Evolutionary conservation across 2,329 filamentous ascomycete species (phyloP).

Genomic region (Ophiostoma sp.): DNA sequence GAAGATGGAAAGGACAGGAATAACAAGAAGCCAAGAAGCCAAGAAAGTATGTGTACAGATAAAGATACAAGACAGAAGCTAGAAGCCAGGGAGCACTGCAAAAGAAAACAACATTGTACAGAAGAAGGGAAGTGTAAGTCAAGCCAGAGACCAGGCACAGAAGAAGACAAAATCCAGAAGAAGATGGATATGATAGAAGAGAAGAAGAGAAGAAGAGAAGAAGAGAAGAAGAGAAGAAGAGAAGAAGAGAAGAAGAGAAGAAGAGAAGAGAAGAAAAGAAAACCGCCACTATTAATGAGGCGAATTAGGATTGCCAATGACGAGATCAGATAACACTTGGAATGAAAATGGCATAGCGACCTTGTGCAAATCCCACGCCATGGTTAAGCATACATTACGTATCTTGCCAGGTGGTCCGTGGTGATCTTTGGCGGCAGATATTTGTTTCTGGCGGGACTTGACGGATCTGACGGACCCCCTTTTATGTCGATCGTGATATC

Average conservation of each 20-base stretch:
- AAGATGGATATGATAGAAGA: neutral
- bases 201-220: neutral
- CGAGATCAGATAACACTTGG: neutral
- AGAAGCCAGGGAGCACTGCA: neutral
- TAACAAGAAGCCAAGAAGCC: neutral
- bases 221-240: neutral
- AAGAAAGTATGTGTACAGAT: conserved; percentile 5
- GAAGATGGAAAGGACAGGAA: neutral
- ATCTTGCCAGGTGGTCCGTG: neutral
- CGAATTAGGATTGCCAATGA: neutral
- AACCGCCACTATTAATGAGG: neutral
- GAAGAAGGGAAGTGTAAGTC: neutral
- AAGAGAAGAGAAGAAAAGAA: neutral
- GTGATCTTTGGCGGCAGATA: neutral
- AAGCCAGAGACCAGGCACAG: neutral
- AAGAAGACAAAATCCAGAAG: neutral
- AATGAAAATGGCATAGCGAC: neutral
- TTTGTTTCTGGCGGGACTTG: too few relatives aligned
- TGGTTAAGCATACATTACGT: neutral
- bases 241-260: neutral
- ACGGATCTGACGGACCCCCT: neutral
- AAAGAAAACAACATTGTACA: neutral
- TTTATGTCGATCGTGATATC: conserved; percentile 24
- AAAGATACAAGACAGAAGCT: neutral
- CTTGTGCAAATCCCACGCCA: neutral